Conservation (phyloP, 306 rosid genomes). For the Cicer arietinum region DNA sequence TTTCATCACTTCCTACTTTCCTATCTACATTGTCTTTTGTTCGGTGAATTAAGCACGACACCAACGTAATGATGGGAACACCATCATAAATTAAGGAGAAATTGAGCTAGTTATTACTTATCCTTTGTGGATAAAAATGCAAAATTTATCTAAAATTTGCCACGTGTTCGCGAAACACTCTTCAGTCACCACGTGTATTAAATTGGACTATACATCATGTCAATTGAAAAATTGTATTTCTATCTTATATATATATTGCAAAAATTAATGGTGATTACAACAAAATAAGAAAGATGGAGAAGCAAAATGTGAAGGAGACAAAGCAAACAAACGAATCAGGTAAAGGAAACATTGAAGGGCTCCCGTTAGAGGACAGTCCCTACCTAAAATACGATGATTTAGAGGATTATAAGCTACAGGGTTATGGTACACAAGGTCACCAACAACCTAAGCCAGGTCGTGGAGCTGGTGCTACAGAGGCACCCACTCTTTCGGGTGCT, state of each 20-base stretch:
- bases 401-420: constrained; percentile 82
- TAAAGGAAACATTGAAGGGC: constrained; percentile 56
- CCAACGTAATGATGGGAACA: not conserved
- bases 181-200: constrained; percentile 38
- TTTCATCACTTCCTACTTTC: too few relatives aligned
- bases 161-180: constrained; percentile 34
- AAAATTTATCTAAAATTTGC: not conserved
- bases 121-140: not conserved
- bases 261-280: not conserved
- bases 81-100: not conserved
- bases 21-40: too few relatives aligned
- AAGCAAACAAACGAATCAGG: constrained; percentile 23
- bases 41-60: too few relatives aligned
- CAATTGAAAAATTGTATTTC: not conserved
- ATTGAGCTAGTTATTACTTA: not conserved
- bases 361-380: constrained; percentile 76
- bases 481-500: constrained; percentile 75
- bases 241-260: not conserved
- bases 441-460: constrained; percentile 66
- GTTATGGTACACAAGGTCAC: constrained; percentile 82
- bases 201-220: not conserved
- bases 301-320: not conserved
- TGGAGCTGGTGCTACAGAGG: constrained; percentile 77
- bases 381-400: constrained; percentile 61
- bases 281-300: constrained; percentile 45